phyloP scores from a whole-genome alignment of 2,329 filamentous ascomycete species.

The Aspergillus thermomutatus region DNA sequence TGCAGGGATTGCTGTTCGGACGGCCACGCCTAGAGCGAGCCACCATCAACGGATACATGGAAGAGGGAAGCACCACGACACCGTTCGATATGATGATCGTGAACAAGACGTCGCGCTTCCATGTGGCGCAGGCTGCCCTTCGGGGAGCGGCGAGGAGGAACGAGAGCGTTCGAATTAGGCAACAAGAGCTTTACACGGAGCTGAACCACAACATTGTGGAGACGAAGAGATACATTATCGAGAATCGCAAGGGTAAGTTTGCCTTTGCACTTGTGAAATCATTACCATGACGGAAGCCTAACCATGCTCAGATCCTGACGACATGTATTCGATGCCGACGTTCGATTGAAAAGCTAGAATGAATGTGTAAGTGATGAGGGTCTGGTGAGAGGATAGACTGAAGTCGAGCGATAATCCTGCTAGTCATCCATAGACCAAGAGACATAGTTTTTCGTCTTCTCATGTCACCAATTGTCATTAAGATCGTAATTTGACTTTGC shows the following conservation, averaged over 20 bases:
- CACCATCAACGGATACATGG: constrained; percentile 57
- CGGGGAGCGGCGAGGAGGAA: constrained; percentile 48
- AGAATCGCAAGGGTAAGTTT: constrained; percentile 50
- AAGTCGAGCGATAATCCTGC: no score
- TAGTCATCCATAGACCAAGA: background rate
- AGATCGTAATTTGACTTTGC: background rate
- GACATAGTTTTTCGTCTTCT: background rate
- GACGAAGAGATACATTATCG: constrained; percentile 51
- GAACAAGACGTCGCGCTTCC: constrained; percentile 59
- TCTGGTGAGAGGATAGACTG: no score
- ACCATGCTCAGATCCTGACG: constrained; percentile 46
- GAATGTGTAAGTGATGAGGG: background rate
- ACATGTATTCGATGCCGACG: constrained; percentile 49
- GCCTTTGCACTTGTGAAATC: background rate
- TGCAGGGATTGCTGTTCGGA: constrained; percentile 61
- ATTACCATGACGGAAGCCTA: background rate
- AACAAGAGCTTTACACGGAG: constrained; percentile 48
- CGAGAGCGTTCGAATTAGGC: constrained; percentile 43
- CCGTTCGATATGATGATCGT: constrained; percentile 68
- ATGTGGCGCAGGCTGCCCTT: constrained; percentile 57
- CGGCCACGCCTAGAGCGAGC: constrained; percentile 51
- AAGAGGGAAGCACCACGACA: constrained; percentile 65
- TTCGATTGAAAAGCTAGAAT: constrained; percentile 26
- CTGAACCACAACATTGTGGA: constrained; percentile 49
- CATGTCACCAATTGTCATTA: background rate